Base-by-base conservation (phyloP, 2,329 filamentous ascomycete species). In the Claviceps pazoutovae region DNA sequence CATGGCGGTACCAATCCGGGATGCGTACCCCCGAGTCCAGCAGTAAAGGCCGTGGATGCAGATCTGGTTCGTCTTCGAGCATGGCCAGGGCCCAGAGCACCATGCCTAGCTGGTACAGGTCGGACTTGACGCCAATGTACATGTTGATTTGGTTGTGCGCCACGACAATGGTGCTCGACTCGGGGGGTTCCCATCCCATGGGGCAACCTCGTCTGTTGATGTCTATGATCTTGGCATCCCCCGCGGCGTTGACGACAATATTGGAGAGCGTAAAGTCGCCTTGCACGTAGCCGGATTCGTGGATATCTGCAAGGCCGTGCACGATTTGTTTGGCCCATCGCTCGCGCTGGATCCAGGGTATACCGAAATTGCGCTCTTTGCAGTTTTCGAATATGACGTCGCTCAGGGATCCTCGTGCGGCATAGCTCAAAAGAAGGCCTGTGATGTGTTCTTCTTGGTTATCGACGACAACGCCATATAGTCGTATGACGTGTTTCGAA, bases 61-160 rank as follows among this genome's bases (percentile, higher is more conserved):
- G 75, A 64, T 97, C 93, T 1, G 93, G 93, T 61, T 97, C 91
- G 61, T 97, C 91, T 52, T 90, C 80, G 58, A 91, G 80, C 62
- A 84, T 85, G 1, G 88, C 91, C 46, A 98, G 71, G 21, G 88
- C 88, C 88, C 91, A 98, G 2, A 98, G 71, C 2, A 95, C 89
- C 93, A 98, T 98, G 5, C 93, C 93, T 5, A 97, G 76, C 67
- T 98, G 93, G 62, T 86, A 98, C 1, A 98, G 74, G 67, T 98
- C 93, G 0, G 91, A 95, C 68, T 98, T 98, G 64, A 96, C 89
- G 13, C 93, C 91, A 63, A 98, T 97, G 62, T 95, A 96, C 84
- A 97, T 95, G 46, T 87, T 86, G 50, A 98, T 90, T 34, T 88
- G 80, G 66, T 96, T 90, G 53, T 86, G 87, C 66, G 83, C 90